Conservation (phyloP, 192 early-diverging fungal species). For the Physocladia obscura region DNA sequence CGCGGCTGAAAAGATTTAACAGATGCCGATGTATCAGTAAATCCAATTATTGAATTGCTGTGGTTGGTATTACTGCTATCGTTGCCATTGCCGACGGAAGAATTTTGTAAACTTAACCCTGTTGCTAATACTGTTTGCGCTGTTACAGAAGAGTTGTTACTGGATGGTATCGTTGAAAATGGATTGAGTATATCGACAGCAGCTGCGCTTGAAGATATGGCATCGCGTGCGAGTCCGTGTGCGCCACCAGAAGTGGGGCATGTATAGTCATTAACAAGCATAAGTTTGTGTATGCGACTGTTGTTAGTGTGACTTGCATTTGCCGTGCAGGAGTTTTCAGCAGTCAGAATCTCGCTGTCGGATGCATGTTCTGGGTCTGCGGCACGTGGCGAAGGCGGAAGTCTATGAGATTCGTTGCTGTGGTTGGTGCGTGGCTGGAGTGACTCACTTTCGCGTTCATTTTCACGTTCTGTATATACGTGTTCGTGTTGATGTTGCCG, state of each 20-base stretch:
- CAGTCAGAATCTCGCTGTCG: neutral
- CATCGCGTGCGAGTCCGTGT: neutral
- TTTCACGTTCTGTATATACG: neutral
- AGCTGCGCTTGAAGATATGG: neutral
- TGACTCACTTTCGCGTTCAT: no score
- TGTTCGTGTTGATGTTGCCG: neutral
- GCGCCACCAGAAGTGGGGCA: neutral
- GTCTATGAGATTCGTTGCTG: neutral
- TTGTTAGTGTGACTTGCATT: neutral
- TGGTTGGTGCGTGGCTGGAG: neutral
- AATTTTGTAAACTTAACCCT: neutral
- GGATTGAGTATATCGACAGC: neutral
- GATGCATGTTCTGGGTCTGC: neutral
- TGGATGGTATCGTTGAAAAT: neutral
- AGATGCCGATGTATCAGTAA: neutral
- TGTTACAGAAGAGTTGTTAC: neutral
- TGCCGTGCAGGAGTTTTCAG: neutral
- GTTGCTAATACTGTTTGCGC: neutral
- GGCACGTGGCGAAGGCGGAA: neutral
- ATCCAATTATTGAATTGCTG: neutral
- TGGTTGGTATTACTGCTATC: neutral
- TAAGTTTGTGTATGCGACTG: neutral
- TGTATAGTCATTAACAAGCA: neutral
- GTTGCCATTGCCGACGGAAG: neutral
- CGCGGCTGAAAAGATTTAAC: slow-evolving; percentile 4